Evolutionary conservation across 1,284 basidiomycete species (phyloP).

Genomic region (Pyrrhoderma noxium): DNA sequence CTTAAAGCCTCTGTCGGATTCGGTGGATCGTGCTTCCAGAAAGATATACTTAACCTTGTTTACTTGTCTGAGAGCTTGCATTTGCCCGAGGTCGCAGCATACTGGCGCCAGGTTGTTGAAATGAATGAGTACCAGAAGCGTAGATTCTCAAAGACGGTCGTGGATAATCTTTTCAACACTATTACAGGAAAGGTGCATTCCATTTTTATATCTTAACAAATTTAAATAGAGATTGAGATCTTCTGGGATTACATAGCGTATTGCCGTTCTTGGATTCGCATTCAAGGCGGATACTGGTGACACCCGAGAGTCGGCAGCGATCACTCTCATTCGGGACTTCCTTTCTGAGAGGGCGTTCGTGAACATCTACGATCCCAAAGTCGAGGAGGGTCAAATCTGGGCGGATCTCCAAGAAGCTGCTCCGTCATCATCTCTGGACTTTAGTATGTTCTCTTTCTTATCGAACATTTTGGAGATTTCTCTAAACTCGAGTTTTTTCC

Average conservation of each 20-base stretch:
- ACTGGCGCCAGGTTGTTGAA: slow-evolving; percentile 93
- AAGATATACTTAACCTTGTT: slow-evolving; percentile 97
- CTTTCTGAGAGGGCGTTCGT: slow-evolving; percentile 82
- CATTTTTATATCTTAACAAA: slow-evolving; percentile 21
- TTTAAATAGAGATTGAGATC: background rate
- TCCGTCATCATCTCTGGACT: slow-evolving; percentile 47
- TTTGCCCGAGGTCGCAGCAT: slow-evolving; percentile 94
- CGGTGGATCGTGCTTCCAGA: slow-evolving; percentile 98
- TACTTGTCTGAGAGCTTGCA: slow-evolving; percentile 93
- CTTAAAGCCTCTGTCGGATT: slow-evolving; percentile 95
- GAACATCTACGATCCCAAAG: slow-evolving; percentile 91
- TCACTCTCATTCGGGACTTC: slow-evolving; percentile 93
- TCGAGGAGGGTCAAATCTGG: slow-evolving; percentile 68
- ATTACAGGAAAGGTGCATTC: slow-evolving; percentile 70
- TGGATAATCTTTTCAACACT: slow-evolving; percentile 96
- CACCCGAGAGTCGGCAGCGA: slow-evolving; percentile 95
- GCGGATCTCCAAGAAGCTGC: slow-evolving; percentile 62
- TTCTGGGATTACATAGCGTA: slow-evolving; percentile 51
- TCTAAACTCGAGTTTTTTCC: background rate
- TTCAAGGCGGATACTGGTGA: slow-evolving; percentile 98
- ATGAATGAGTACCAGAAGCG: slow-evolving; percentile 97
- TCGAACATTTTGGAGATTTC: background rate
- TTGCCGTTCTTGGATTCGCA: slow-evolving; percentile 93
- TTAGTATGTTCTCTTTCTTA: slow-evolving; percentile 33
- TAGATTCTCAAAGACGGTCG: slow-evolving; percentile 84